Evolutionary conservation across 352 stramenopile genomes (phyloP).

Genomic region (Phytophthora constricta): DNA sequence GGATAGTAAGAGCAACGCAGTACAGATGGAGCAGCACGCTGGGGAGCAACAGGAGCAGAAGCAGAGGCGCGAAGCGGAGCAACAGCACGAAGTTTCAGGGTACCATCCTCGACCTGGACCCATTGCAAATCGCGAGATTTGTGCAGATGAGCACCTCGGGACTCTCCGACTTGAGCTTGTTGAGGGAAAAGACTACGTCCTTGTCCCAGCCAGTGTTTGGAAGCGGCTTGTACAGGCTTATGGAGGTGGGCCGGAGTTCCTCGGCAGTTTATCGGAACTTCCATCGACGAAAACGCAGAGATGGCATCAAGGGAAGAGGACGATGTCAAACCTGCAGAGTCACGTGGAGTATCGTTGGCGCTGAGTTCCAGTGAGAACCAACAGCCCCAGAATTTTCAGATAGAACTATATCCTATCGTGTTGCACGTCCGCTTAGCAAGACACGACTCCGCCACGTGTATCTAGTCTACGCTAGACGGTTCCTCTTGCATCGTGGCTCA

Average conservation of each 20-base stretch:
- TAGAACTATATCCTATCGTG: conserved; percentile 65
- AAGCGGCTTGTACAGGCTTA: conserved; percentile 58
- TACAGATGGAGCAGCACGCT: conserved; percentile 20
- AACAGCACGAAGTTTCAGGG: conserved; percentile 3
- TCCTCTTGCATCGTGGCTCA: conserved; percentile 46
- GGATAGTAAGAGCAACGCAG: background rate
- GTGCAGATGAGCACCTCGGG: conserved; percentile 40
- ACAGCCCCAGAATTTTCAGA: conserved; percentile 25
- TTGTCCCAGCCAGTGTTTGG: conserved; percentile 56
- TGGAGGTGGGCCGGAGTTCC: conserved; percentile 58
- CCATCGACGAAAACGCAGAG: conserved; percentile 19
- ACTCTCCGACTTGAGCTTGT: conserved; percentile 46
- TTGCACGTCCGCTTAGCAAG: conserved; percentile 64
- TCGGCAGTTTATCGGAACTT: conserved; percentile 45
- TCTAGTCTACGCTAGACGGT: conserved; percentile 59
- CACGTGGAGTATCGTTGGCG: background rate
- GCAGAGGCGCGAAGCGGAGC: conserved; percentile 7
- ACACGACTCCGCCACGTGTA: conserved; percentile 65
- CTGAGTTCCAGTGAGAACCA: conserved; percentile 8
- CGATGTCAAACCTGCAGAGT: background rate
- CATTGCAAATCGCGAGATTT: conserved; percentile 53
- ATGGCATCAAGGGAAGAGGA: conserved; percentile 27
- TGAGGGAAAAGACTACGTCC: conserved; percentile 52
- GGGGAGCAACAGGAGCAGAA: conserved; percentile 29
- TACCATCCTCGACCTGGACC: conserved; percentile 44